These are phyloP conservation scores for Lanmaoa rubissima DNA, from an alignment of 768 basidiomycete genomes.

Conservation along the genomic window DNA sequence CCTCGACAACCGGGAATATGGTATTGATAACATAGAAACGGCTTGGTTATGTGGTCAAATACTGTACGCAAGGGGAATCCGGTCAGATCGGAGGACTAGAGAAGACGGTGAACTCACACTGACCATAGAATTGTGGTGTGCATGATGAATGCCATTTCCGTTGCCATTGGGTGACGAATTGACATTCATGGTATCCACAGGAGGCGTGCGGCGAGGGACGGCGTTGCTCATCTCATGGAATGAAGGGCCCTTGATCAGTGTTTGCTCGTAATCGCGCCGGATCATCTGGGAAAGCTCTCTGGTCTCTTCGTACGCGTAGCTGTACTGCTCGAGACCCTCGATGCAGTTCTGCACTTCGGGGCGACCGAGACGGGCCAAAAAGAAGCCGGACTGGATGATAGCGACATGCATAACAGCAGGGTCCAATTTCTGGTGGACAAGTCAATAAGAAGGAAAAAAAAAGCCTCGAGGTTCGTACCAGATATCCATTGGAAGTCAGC, in stretches of 20 bases:
- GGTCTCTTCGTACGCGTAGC: slow-evolving; percentile 83
- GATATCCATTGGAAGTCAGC: slow-evolving; percentile 81
- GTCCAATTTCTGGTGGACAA: slow-evolving; percentile 57
- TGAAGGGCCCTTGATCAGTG: slow-evolving; percentile 35
- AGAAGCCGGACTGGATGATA: slow-evolving; percentile 78
- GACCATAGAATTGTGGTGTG: slow-evolving; percentile 23
- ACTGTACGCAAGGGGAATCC: slow-evolving; percentile 11
- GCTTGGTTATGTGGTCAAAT: slow-evolving; percentile 23
- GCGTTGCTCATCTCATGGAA: slow-evolving; percentile 42
- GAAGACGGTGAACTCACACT: neutral
- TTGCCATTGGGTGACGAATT: slow-evolving; percentile 18
- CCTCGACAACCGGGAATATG: slow-evolving; percentile 19
- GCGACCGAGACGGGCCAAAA: slow-evolving; percentile 80
- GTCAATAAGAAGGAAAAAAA: slow-evolving; percentile 11
- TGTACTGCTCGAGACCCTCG: slow-evolving; percentile 83
- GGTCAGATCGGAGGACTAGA: slow-evolving; percentile 11
- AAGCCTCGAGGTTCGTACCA: slow-evolving; percentile 46
- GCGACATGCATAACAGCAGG: slow-evolving; percentile 89
- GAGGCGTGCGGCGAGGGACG: slow-evolving; percentile 26
- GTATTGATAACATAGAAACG: slow-evolving; percentile 25
- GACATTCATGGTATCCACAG: slow-evolving; percentile 11
- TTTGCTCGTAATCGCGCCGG: slow-evolving; percentile 45
- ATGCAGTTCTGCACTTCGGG: slow-evolving; percentile 84
- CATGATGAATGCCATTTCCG: slow-evolving; percentile 16
- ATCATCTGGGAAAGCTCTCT: slow-evolving; percentile 75